phyloP scores from a whole-genome alignment of 2,329 filamentous ascomycete genomes.

The Elsinoe perseae region DNA sequence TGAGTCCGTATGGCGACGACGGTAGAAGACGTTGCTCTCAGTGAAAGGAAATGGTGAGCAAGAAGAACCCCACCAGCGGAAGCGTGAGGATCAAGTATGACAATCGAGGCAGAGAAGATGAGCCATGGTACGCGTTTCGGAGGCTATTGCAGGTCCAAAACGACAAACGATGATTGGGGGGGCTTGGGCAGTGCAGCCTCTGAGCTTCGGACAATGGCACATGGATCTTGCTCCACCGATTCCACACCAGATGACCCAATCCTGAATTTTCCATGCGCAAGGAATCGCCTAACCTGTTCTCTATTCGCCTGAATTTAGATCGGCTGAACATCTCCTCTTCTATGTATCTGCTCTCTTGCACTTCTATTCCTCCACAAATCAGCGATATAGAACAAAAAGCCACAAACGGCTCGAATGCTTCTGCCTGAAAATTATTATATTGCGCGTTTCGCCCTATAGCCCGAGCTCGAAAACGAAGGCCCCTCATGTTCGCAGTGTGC shows the following conservation, averaged over 20 bases:
- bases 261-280: not conserved
- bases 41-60: not conserved
- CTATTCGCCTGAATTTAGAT: conserved; percentile 8
- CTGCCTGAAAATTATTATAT: conserved; percentile 2
- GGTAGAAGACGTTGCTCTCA: not conserved
- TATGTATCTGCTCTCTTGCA: not conserved
- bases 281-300: not conserved
- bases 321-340: not conserved
- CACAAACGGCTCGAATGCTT: conserved; percentile 4
- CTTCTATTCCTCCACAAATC: not conserved
- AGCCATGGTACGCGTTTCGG: conserved; percentile 8
- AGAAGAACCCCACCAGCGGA: not conserved
- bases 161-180: not conserved
- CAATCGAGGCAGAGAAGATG: not conserved
- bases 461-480: not conserved
- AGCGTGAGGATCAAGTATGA: not conserved
- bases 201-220: not conserved
- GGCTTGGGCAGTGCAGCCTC: not conserved
- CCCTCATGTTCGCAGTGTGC: conserved; percentile 2
- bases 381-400: not conserved
- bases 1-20: not conserved
- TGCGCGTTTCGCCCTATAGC: conserved; percentile 5
- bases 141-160: not conserved
- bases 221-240: not conserved
- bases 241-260: not conserved